Conservation (phyloP, 2,329 filamentous ascomycete species). For the Sphaerulina musiva region DNA sequence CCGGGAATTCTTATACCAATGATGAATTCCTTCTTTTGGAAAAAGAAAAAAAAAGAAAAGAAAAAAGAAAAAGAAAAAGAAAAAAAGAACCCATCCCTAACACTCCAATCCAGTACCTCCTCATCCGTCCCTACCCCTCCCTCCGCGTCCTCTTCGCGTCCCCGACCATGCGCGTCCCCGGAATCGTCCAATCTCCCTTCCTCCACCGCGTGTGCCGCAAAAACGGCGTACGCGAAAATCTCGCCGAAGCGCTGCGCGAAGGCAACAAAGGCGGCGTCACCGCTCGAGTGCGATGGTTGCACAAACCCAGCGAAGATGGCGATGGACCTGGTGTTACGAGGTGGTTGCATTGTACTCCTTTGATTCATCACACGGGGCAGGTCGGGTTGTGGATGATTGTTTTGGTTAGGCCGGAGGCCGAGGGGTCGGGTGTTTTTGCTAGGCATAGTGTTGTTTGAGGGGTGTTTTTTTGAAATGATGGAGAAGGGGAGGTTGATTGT, state of each 20-base stretch:
- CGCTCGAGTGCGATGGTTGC: constrained; percentile 12
- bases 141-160: constrained; percentile 13
- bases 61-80: too few relatives aligned
- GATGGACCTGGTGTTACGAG: constrained; percentile 4
- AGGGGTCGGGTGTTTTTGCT: background rate
- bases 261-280: constrained; percentile 11
- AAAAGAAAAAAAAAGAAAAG: too few relatives aligned
- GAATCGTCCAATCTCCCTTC: constrained; percentile 12
- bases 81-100: background rate
- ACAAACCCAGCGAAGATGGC: constrained; percentile 9
- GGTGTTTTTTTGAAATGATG: background rate
- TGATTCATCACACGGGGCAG: constrained; percentile 38
- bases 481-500: too few relatives aligned
- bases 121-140: constrained; percentile 11
- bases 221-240: constrained; percentile 15
- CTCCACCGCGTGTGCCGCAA: constrained; percentile 11
- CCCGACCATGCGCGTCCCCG: constrained; percentile 9
- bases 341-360: constrained; percentile 13
- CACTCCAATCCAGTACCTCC: constrained; percentile 4
- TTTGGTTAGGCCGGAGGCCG: constrained; percentile 10
- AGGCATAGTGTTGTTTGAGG: background rate
- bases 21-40: too few relatives aligned
- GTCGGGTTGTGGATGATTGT: constrained; percentile 38
- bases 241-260: constrained; percentile 3
- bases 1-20: too few relatives aligned